Conservation (phyloP, 148 eudicot species). For the Hydrangea macrophylla region DNA sequence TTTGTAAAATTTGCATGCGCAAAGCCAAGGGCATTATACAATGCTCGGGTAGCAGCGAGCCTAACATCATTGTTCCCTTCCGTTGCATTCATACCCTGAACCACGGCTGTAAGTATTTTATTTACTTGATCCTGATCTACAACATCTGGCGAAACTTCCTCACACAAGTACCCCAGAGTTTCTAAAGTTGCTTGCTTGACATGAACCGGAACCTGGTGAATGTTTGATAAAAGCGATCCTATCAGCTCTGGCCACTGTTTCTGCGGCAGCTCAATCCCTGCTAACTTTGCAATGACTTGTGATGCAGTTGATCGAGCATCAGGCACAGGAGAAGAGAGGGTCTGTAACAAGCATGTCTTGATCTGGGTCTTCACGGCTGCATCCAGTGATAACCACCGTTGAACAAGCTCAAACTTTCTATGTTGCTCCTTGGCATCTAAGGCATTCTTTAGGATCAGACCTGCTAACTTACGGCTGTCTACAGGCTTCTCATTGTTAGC, state of each 20-base stretch:
- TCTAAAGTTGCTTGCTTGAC: conserved; percentile 70
- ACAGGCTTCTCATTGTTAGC: conserved; percentile 61
- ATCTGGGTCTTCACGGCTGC: conserved; percentile 48
- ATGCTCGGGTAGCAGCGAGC: conserved; percentile 64
- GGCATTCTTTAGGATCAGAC: conserved; percentile 67
- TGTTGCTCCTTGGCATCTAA: conserved; percentile 72
- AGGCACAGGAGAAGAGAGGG: conserved; percentile 46
- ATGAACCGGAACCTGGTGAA: too few relatives aligned
- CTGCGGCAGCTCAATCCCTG: conserved; percentile 61
- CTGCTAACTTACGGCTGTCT: conserved; percentile 72
- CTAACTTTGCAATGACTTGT: conserved; percentile 73
- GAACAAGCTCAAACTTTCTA: conserved; percentile 48
- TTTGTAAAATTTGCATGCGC: conserved; percentile 74
- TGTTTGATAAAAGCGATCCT: conserved; percentile 51
- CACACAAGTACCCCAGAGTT: conserved; percentile 72
- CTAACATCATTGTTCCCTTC: conserved; percentile 55
- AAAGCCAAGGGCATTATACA: conserved; percentile 80
- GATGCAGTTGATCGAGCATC: conserved; percentile 74
- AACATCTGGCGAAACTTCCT: conserved; percentile 64
- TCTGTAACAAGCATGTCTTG: conserved; percentile 49
- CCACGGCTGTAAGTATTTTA: too few relatives aligned
- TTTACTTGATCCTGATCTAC: conserved; percentile 66
- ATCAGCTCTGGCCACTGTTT: conserved; percentile 78
- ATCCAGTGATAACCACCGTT: conserved; percentile 63
- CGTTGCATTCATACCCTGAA: too few relatives aligned